phyloP scores from a whole-genome alignment of 2,329 filamentous ascomycete species.

The Pestalotiopsis sp. region DNA sequence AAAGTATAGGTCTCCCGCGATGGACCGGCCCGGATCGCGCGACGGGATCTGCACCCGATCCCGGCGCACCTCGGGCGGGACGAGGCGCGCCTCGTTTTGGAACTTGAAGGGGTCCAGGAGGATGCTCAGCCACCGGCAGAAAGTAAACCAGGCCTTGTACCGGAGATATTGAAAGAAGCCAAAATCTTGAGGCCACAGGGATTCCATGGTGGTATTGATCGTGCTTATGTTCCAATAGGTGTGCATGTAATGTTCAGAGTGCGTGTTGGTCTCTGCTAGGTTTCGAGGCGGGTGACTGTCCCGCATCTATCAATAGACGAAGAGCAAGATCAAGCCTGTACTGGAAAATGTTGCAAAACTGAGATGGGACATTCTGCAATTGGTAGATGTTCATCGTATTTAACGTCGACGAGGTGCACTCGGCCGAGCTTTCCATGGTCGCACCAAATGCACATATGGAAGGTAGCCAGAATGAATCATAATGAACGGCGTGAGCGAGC shows the following conservation, averaged over 20 bases:
- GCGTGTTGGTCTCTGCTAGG: not conserved
- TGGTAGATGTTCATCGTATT: not conserved
- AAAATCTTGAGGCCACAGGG: constrained; percentile 5
- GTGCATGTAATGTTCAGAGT: not conserved
- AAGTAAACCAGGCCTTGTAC: constrained; percentile 8
- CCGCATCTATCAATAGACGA: not conserved
- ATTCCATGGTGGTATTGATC: not conserved
- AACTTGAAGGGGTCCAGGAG: not conserved
- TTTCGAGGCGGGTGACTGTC: not conserved
- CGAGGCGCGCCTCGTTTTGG: constrained; percentile 5
- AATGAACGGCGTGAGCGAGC: not conserved
- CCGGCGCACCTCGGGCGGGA: constrained; percentile 8
- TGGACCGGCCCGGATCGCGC: constrained; percentile 16
- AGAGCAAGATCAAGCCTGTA: not conserved
- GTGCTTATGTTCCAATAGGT: not conserved
- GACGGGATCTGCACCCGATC: constrained; percentile 17
- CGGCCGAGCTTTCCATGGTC: not conserved
- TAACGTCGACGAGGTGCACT: not conserved
- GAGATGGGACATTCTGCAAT: not conserved
- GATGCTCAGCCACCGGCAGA: not conserved
- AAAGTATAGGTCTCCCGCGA: constrained; percentile 19
- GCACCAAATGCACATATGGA: not conserved
- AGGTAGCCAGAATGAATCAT: not conserved
- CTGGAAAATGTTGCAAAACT: not conserved
- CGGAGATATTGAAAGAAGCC: constrained; percentile 14